These are phyloP conservation scores for Lodderomyces jiufengensis DNA, from an alignment of 1,139 yeast species.

Conservation along the genomic window DNA sequence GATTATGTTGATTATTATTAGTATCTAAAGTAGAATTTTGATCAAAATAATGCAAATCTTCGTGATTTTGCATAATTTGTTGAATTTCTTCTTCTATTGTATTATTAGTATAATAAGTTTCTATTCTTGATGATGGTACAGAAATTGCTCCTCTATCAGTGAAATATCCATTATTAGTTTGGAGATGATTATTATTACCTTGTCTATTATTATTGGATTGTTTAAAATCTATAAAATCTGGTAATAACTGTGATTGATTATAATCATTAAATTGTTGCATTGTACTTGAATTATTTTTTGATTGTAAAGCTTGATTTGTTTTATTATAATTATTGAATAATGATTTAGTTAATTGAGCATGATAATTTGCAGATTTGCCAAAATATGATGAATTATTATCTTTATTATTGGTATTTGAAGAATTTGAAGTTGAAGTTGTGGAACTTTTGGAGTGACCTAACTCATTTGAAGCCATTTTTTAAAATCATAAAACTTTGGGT, in stretches of 20 bases:
- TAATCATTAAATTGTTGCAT: no score
- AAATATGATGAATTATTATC: neutral
- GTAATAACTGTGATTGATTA: neutral
- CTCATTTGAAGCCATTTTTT: no score
- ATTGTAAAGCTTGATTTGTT: slow-evolving; percentile 4
- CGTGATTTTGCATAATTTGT: slow-evolving; percentile 6
- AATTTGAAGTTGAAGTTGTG: neutral
- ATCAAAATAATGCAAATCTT: slow-evolving; percentile 1
- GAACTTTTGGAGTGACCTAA: no score
- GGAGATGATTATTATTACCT: neutral
- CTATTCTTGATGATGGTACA: slow-evolving; percentile 15
- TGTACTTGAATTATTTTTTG: neutral
- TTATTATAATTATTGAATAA: slow-evolving; percentile 8
- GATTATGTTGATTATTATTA: no score
- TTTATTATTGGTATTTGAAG: neutral
- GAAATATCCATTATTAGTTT: slow-evolving; percentile 10
- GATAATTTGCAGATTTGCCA: slow-evolving; percentile 10
- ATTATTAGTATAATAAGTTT: slow-evolving; percentile 8
- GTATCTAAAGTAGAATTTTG: neutral
- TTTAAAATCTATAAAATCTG: slow-evolving; percentile 1
- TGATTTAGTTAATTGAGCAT: slow-evolving; percentile 10
- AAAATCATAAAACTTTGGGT: neutral
- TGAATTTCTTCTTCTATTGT: slow-evolving; percentile 11
- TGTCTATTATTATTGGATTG: neutral
- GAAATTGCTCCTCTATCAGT: slow-evolving; percentile 11